A percentile compares a stretch with the other conserved stretches of the same genome.
Conservation (phyloP, 2,329 filamentous ascomycete genomes). For the Neodidymelliopsis sp. region DNA sequence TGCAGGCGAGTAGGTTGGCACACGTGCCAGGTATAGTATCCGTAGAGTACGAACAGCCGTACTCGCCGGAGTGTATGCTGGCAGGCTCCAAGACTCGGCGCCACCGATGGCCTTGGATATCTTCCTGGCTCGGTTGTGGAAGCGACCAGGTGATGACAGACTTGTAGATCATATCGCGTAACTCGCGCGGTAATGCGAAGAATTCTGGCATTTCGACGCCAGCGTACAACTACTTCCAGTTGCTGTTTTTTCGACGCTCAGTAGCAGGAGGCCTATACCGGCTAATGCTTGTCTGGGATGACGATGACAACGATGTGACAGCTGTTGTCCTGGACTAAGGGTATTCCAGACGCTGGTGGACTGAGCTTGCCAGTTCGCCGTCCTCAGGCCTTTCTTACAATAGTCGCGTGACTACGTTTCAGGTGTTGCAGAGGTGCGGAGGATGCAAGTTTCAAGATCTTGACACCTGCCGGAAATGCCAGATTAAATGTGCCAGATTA, state of each 20-base stretch:
- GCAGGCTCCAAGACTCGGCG: constrained; percentile 25
- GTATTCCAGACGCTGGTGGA: neutral
- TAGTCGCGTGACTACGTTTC: constrained; percentile 5
- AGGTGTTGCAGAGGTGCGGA: constrained; percentile 10
- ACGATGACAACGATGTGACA: constrained; percentile 12
- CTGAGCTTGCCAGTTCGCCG: neutral
- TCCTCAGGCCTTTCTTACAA: constrained; percentile 5
- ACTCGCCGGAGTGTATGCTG: constrained; percentile 28
- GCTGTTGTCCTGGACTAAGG: constrained; percentile 7
- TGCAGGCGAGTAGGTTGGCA: constrained; percentile 40
- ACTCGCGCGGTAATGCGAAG: constrained; percentile 40
- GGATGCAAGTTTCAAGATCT: constrained; percentile 7
- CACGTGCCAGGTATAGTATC: constrained; percentile 35
- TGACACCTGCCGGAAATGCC: too few relatives aligned
- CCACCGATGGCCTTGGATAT: constrained; percentile 27
- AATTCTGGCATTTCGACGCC: constrained; percentile 19
- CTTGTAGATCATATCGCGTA: constrained; percentile 45
- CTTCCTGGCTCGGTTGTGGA: constrained; percentile 27
- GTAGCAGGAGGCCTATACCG: neutral
- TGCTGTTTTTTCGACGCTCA: too few relatives aligned
- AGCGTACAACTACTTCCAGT: too few relatives aligned
- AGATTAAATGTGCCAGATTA: too few relatives aligned
- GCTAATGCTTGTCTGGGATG: neutral
- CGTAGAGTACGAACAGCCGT: constrained; percentile 36
- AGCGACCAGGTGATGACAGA: constrained; percentile 34